Base-by-base conservation (phyloP, 352 stramenopile species). In the Plasmopara muralis region DNA sequence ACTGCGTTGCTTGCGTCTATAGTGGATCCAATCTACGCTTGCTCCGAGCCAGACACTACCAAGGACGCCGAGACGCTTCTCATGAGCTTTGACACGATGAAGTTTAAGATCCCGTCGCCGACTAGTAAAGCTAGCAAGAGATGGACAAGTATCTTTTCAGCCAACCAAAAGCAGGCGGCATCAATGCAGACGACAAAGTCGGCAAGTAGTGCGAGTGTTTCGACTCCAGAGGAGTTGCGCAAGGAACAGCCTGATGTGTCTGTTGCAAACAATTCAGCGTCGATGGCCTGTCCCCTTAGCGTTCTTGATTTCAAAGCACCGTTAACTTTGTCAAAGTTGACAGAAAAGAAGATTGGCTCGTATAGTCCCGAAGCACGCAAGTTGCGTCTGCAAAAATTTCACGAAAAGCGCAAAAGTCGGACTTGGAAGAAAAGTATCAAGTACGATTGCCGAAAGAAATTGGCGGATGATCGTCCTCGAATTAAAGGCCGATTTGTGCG, bases 341-440 rank as follows among this genome's bases (percentile, higher is more conserved):
- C 55, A 15, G 63, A 77, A 38, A 78, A 75, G 48, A 90, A 85
- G 52, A 97, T 98, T 56, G 94, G 94, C 1, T 96, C 94, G 30
- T 99, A 99, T 67, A 95, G 92, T 20, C 89, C 93, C 6, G 83
- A 95, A 34, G 92, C 95, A 60, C 79, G 96, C 18, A 94, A 90
- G 46, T 65, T 92, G 30, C 87, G 93, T 13, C 95, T 99, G 64
- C 90, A 95, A 43, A 96, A 97, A 58, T 99, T 99, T 64, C 96
- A 98, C 67, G 87, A 96, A 53, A 98, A 98, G 73, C 80, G 95
- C 50, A 96, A 96, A 66, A 96, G 93, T 58, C 87, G 96, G 50
- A 97, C 97, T 61, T 99, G 94, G 94, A 93, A 97, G 65, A 99
- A 98, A 66, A 95, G 94, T 60, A 99, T 98, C 77, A 98, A 99